Evolutionary conservation across 768 basidiomycete species (phyloP).

Genomic region (Tylopilus subfusipes): DNA sequence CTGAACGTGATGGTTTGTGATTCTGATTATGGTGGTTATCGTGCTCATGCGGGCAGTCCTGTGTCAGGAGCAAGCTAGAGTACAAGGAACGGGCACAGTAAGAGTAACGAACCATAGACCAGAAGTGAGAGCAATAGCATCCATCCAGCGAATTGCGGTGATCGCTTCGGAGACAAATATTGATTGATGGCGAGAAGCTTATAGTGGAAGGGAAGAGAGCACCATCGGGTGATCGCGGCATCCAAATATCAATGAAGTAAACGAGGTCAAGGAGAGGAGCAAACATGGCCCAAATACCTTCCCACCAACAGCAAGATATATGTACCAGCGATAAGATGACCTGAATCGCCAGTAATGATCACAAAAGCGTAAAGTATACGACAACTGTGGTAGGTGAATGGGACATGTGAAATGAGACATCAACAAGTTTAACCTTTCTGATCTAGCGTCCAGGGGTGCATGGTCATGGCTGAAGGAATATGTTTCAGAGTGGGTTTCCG

Average conservation of each 20-base stretch:
- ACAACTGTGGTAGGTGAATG: background rate
- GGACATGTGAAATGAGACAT: background rate
- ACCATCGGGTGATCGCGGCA: background rate
- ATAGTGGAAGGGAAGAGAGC: background rate
- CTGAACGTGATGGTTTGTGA: background rate
- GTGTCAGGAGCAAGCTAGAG: background rate
- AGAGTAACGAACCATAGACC: background rate
- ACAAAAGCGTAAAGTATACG: background rate
- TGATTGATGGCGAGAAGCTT: background rate
- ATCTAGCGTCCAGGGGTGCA: background rate
- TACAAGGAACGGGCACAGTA: background rate
- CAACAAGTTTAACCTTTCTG: background rate
- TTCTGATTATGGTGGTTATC: constrained; percentile 1
- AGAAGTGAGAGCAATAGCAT: background rate
- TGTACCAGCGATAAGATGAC: background rate
- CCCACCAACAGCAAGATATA: constrained; percentile 2
- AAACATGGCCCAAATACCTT: constrained; percentile 1
- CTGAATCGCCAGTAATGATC: background rate
- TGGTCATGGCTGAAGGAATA: background rate
- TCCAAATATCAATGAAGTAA: background rate
- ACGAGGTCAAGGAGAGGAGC: background rate
- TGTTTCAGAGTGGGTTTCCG: background rate
- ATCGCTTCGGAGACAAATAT: background rate
- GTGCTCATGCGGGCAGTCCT: constrained; percentile 6
- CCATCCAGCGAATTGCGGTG: background rate